Evolutionary conservation across 768 basidiomycete species (phyloP), one percentile per base, ranked within the genome.

Genomic region (Rhodocollybia butyracea): DNA sequence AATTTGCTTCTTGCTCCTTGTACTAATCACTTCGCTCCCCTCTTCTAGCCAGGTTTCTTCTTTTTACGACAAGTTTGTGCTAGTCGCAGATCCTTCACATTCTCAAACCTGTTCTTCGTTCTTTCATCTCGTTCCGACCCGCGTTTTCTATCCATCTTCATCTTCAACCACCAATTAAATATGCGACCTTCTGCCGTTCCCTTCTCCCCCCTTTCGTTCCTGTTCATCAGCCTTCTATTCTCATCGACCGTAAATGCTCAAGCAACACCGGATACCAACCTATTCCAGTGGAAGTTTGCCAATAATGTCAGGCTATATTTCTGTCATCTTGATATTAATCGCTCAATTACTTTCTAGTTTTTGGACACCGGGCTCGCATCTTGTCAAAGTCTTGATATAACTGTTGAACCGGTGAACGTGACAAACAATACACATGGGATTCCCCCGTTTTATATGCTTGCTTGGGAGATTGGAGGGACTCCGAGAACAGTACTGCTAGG

Each of bases 371-470:
- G 6, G 36, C 54, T 12, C 51, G 60, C 64, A n/a, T 47, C 69
- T 22, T 73, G 71, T 39, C 60, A 60, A 13, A 51, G 10, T 1
- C 41, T 64, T 13, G 17, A 27, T 3, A 61, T 73, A 26, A 51
- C 48, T 2, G 63, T 70, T 10, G 54, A 63, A 29, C 61, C 67
- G 5, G 58, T 64, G 36, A 62, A 60, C 39, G 27, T 57, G 32
- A 60, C 58, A 5, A 60, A 63, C 27, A 51, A 59, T 12, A 61
- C 55, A 19, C 39, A 62, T 27, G 69, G 66, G 26, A 46, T 26
- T 6, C 65, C 69, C 10, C 75, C 74, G 4, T 77, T 70, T 56
- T 67, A 68, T 55, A 59, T n/a, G n/a, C n/a, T n/a, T n/a, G n/a
- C n/a, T n/a, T n/a, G n/a, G n/a, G 67, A 67, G 38, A 54, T 63